These are phyloP conservation scores for Fusarium incarnatum DNA, from an alignment of 2,329 filamentous ascomycete species.

Conservation along the genomic window DNA sequence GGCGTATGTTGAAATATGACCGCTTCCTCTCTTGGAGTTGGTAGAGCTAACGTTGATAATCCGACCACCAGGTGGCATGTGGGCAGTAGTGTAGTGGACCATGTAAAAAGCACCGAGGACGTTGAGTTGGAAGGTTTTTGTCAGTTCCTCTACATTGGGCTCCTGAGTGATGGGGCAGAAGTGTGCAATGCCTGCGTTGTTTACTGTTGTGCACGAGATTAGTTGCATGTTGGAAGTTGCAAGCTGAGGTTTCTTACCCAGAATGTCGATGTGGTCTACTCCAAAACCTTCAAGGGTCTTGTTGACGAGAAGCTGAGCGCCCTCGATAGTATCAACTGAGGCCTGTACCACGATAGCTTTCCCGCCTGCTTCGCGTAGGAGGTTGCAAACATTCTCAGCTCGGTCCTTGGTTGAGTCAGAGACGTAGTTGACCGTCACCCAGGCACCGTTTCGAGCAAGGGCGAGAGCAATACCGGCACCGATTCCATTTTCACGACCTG, in stretches of 20 bases:
- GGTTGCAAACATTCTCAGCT: slow-evolving; percentile 49
- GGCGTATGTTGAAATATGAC: slow-evolving; percentile 30
- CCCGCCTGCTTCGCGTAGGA: slow-evolving; percentile 47
- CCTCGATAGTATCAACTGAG: slow-evolving; percentile 49
- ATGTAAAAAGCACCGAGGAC: slow-evolving; percentile 52
- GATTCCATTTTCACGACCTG: slow-evolving; percentile 56
- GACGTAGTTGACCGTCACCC: slow-evolving; percentile 55
- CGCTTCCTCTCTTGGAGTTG: slow-evolving; percentile 31
- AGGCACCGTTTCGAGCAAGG: slow-evolving; percentile 56
- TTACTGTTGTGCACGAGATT: slow-evolving; percentile 42
- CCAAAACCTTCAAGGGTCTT: slow-evolving; percentile 52
- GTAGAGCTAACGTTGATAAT: slow-evolving; percentile 45
- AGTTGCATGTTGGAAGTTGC: too few relatives aligned
- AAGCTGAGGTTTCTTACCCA: slow-evolving; percentile 46
- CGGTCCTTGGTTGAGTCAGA: slow-evolving; percentile 49
- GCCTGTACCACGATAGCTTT: slow-evolving; percentile 50
- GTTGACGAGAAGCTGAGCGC: slow-evolving; percentile 49
- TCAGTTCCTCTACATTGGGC: slow-evolving; percentile 40
- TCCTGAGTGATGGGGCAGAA: slow-evolving; percentile 36
- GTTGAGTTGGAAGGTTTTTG: slow-evolving; percentile 50
- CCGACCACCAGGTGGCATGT: slow-evolving; percentile 52
- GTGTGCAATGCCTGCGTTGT: slow-evolving; percentile 51
- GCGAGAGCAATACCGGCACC: slow-evolving; percentile 57
- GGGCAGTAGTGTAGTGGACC: slow-evolving; percentile 49
- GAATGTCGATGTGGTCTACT: slow-evolving; percentile 55